Base-by-base conservation (phyloP, 2,329 filamentous ascomycete species). In the Parascedosporium putredinis region DNA sequence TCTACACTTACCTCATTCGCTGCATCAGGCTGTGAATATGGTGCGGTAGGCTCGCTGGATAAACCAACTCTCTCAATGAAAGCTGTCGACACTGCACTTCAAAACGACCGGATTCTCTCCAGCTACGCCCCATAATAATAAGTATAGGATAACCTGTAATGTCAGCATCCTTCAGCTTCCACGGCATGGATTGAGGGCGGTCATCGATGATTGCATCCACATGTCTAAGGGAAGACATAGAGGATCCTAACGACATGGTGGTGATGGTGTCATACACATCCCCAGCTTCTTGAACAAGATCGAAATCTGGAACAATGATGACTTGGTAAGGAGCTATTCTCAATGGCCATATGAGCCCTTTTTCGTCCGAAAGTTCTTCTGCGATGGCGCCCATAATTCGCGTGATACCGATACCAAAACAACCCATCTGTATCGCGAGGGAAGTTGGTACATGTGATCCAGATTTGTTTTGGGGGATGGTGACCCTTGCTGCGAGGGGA, bases 371-470 rank as follows among this genome's bases (percentile, higher is more conserved):
- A 8, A 88, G 71, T 34, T 84, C 76, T 55, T 91, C 84, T 1
- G 90, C 90, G 1, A 93, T 80, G 1, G 93, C 88, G 7, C 84
- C 89, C 53, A 98, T 83, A 58, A 98, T 82, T 42, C 93, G 84
- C 4, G 89, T 95, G 16, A 98, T 81, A 2, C 93, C 93, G 53
- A 98, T 94, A 1, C 93, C 93, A 61, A 96, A 88, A 63, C 93
- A 98, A 50, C 93, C 93, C 93, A 98, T 98, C 55, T 95, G 81
- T 59, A 95, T 75, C 0, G 81, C 73, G 0, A 80, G 72, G 3
- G 54, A 25, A 20, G 38, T 10, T 12, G 14, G 18, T 9, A 31
- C 16, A n/a, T 5, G n/a, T 14, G 14, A 14, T 34, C 3, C n/a
- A n/a, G n/a, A n/a, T n/a, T n/a, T n/a, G n/a, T 45, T 23, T 12